Percentiles rank a stretch among this genome's conserved stretches.
Conservation (phyloP, 2,329 filamentous ascomycete genomes). For the Zasmidium cellare region DNA sequence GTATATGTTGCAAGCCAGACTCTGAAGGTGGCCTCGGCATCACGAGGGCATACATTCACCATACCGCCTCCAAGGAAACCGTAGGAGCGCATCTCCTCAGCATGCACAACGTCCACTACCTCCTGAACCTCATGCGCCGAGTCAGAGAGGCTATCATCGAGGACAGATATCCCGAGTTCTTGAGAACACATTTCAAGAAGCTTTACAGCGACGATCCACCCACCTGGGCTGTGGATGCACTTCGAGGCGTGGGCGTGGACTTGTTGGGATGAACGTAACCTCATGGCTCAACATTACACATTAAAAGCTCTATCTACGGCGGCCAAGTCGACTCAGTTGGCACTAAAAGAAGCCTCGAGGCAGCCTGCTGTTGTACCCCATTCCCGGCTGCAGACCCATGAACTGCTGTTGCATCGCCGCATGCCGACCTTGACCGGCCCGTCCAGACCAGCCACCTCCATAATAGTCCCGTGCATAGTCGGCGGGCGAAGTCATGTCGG, state of each 20-base stretch:
- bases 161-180: constrained; percentile 69
- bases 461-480: neutral
- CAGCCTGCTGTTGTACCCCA: neutral
- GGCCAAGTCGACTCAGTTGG: neutral
- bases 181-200: constrained; percentile 74
- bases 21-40: constrained; percentile 71
- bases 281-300: neutral
- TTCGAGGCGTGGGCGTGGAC: constrained; percentile 79
- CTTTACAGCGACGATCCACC: constrained; percentile 73
- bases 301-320: neutral
- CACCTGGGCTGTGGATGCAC: constrained; percentile 77
- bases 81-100: constrained; percentile 83
- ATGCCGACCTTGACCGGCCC: neutral
- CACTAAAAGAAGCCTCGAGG: neutral
- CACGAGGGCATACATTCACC: constrained; percentile 85
- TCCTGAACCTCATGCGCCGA: constrained; percentile 78
- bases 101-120: constrained; percentile 94
- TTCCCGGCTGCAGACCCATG: neutral
- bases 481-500: neutral
- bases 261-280: constrained; percentile 44
- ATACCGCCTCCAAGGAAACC: constrained; percentile 91
- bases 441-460: neutral
- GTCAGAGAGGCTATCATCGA: constrained; percentile 61
- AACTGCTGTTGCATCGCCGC: neutral
- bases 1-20: constrained; percentile 69